Percentiles rank a stretch among this genome's conserved stretches.
phyloP scores from a whole-genome alignment of 208 protist genomes.

The Crithidia brevicula region DNA sequence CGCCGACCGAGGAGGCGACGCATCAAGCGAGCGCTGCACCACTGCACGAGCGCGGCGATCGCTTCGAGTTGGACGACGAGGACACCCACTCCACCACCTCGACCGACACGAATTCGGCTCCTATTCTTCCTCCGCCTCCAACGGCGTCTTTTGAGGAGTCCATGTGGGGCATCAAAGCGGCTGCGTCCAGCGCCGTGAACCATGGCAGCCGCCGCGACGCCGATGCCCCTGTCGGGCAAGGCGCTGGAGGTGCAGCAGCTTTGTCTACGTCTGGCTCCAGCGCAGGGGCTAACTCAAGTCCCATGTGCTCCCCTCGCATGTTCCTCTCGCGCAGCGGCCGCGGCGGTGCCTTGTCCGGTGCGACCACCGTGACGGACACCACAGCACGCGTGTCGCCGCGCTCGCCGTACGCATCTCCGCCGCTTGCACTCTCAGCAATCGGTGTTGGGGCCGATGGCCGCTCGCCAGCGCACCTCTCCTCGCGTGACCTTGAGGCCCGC shows the following conservation, averaged over 20 bases:
- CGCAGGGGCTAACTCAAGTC: constrained; percentile 4
- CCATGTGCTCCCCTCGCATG: constrained; percentile 7
- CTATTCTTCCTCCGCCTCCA: constrained; percentile 21
- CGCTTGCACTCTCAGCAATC: not conserved
- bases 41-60: too few species aligned
- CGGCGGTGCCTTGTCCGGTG: not conserved
- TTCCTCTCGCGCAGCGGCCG: constrained; percentile 1
- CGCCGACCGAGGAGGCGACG: not conserved
- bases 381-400: constrained; percentile 23
- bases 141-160: constrained; percentile 17
- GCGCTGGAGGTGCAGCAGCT: not conserved
- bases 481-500: not conserved
- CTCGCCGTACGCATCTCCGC: constrained; percentile 3
- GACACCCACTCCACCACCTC: constrained; percentile 21
- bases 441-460: not conserved
- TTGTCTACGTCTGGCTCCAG: constrained; percentile 1
- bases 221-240: too few species aligned
- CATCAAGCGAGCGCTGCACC: not conserved
- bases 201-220: not conserved
- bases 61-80: not conserved
- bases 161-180: constrained; percentile 6
- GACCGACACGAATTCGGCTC: constrained; percentile 25
- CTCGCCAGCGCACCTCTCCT: not conserved
- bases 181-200: not conserved
- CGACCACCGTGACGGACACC: constrained; percentile 30